Evolutionary conservation across 2,329 filamentous ascomycete genomes (phyloP).

Genomic region (Plenodomus biglobosus): DNA sequence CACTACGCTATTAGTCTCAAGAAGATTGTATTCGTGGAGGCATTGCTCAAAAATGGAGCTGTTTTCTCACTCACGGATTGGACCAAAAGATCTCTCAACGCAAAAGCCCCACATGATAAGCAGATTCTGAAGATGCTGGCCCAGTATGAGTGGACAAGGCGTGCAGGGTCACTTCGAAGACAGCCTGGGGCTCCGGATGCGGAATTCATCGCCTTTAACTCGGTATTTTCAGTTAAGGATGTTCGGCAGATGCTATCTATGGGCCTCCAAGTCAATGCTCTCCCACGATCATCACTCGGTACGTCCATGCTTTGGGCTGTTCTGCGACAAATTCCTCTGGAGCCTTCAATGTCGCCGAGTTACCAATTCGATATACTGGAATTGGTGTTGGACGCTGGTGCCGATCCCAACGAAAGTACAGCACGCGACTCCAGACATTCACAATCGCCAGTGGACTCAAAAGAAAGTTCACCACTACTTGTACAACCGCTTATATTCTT

Average conservation of each 20-base stretch:
- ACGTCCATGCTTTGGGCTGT: slow-evolving; percentile 28
- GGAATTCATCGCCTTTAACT: slow-evolving; percentile 15
- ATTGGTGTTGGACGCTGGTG: slow-evolving; percentile 16
- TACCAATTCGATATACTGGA: slow-evolving; percentile 25
- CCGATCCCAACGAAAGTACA: slow-evolving; percentile 24
- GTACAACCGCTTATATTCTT: slow-evolving; percentile 29
- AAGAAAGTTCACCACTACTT: slow-evolving; percentile 6
- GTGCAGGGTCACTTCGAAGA: slow-evolving; percentile 20
- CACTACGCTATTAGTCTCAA: slow-evolving; percentile 31
- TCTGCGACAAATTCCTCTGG: slow-evolving; percentile 19
- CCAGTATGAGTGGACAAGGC: slow-evolving; percentile 32
- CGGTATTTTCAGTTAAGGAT: slow-evolving; percentile 22
- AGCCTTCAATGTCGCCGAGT: slow-evolving; percentile 13
- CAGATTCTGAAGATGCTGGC: slow-evolving; percentile 25
- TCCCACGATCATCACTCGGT: slow-evolving; percentile 17
- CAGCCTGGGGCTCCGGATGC: slow-evolving; percentile 8
- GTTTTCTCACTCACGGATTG: slow-evolving; percentile 31
- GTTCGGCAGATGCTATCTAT: slow-evolving; percentile 25
- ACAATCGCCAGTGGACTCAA: slow-evolving; percentile 11
- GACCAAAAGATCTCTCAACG: slow-evolving; percentile 15
- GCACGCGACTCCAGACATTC: slow-evolving; percentile 11
- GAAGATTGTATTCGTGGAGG: slow-evolving; percentile 30
- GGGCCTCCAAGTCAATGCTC: slow-evolving; percentile 27
- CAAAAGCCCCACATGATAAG: slow-evolving; percentile 14
- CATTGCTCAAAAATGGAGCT: slow-evolving; percentile 32